These are phyloP conservation scores for Cystobasidium onofrii DNA, from an alignment of 768 basidiomycete genomes.

Conservation along the genomic window DNA sequence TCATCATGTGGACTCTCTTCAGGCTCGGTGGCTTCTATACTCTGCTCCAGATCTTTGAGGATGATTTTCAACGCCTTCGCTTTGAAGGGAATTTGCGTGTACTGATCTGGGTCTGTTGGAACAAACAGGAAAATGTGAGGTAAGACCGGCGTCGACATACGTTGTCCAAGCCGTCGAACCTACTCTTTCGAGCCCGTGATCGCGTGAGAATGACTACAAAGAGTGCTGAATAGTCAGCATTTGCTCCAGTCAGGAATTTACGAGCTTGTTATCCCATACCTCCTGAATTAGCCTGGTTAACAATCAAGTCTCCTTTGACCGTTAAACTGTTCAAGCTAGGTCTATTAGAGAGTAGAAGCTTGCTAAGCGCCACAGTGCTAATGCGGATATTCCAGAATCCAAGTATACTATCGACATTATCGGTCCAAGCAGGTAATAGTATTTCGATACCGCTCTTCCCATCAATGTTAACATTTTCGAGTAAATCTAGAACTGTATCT, in stretches of 20 bases:
- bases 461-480: conserved; percentile 58
- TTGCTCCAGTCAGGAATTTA: too few relatives aligned
- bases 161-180: too few relatives aligned
- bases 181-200: conserved; percentile 77
- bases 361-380: conserved; percentile 67
- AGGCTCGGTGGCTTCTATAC: conserved; percentile 49
- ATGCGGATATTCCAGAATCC: conserved; percentile 82
- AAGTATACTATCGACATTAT: conserved; percentile 91
- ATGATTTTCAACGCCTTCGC: conserved; percentile 86
- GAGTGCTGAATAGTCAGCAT: conserved; percentile 11
- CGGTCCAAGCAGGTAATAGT: conserved; percentile 85
- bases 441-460: conserved; percentile 65
- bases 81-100: conserved; percentile 75
- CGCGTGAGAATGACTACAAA: conserved; percentile 81
- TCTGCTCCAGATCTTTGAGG: conserved; percentile 70
- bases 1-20: conserved; percentile 25
- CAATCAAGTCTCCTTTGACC: conserved; percentile 87
- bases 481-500: conserved; percentile 65
- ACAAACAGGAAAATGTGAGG: not conserved
- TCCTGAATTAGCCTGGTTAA: conserved; percentile 68
- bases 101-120: conserved; percentile 69
- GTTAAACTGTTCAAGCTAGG: conserved; percentile 58
- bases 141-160: too few relatives aligned
- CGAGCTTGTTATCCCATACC: too few relatives aligned
- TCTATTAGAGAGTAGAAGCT: conserved; percentile 62